phyloP scores from a whole-genome alignment of 352 stramenopile genomes.

The Phytophthora aleatoria region DNA sequence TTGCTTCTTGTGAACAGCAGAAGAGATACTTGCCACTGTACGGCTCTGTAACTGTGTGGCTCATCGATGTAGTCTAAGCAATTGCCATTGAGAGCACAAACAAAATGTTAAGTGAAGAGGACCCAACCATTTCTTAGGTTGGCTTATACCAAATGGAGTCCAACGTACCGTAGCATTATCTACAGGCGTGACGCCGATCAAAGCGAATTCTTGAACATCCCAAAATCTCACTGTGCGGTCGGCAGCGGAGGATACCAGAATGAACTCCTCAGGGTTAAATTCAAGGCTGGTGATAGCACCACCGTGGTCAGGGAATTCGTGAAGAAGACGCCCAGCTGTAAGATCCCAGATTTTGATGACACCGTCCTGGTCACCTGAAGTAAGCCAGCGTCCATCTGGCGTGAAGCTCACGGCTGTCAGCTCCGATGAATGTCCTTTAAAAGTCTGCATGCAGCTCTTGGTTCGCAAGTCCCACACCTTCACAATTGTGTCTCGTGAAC shows the following conservation, averaged over 20 bases:
- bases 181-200: slow-evolving; percentile 80
- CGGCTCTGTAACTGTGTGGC: slow-evolving; percentile 75
- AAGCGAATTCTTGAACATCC: slow-evolving; percentile 84
- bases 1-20: slow-evolving; percentile 73
- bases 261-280: slow-evolving; percentile 89
- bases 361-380: slow-evolving; percentile 71
- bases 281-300: slow-evolving; percentile 80
- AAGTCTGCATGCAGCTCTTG: slow-evolving; percentile 89
- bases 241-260: slow-evolving; percentile 75
- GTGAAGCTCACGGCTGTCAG: slow-evolving; percentile 83
- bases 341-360: slow-evolving; percentile 89
- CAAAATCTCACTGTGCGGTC: slow-evolving; percentile 86
- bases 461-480: slow-evolving; percentile 88
- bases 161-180: slow-evolving; percentile 70
- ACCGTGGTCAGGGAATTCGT: slow-evolving; percentile 76
- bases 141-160: background rate
- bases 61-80: slow-evolving; percentile 78
- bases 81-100: background rate
- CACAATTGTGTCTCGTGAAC: slow-evolving; percentile 81
- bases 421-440: slow-evolving; percentile 80
- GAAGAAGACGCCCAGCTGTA: slow-evolving; percentile 73
- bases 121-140: background rate
- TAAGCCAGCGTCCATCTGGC: slow-evolving; percentile 83
- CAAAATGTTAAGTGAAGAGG: background rate
- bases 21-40: slow-evolving; percentile 83